phyloP scores from a whole-genome alignment of 2,329 filamentous ascomycete species.

The Tolypocladium tundrense region DNA sequence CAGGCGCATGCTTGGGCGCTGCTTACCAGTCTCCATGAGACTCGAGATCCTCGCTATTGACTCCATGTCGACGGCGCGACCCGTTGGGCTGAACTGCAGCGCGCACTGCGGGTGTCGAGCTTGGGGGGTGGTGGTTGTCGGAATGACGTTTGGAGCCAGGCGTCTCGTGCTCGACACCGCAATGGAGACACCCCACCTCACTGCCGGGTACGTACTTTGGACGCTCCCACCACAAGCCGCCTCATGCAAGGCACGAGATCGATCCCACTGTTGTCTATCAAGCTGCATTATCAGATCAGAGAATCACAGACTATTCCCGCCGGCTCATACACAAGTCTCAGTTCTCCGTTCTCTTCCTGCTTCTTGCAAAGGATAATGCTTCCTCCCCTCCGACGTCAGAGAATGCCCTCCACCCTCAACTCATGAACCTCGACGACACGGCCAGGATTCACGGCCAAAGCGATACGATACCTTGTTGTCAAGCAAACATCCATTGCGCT shows the following conservation, averaged over 20 bases:
- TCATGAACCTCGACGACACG: background rate
- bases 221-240: background rate
- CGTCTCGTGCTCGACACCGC: background rate
- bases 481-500: too few relatives aligned
- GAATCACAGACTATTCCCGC: background rate
- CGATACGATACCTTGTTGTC: too few relatives aligned
- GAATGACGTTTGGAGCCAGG: background rate
- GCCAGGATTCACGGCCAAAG: background rate
- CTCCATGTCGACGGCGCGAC: conserved; percentile 55
- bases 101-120: background rate
- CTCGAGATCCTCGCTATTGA: conserved; percentile 89
- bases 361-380: background rate
- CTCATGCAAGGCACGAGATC: background rate
- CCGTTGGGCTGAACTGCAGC: background rate
- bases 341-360: background rate
- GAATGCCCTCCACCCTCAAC: too few relatives aligned
- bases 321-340: background rate
- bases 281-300: background rate
- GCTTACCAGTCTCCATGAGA: conserved; percentile 84
- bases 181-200: background rate
- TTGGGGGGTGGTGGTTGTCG: background rate
- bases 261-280: background rate
- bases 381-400: background rate
- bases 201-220: background rate
- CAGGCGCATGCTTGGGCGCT: conserved; percentile 1